A percentile compares a stretch with the other conserved stretches of the same genome.
phyloP scores from a whole-genome alignment of 352 stramenopile species.

The Globisporangium spinosum region DNA sequence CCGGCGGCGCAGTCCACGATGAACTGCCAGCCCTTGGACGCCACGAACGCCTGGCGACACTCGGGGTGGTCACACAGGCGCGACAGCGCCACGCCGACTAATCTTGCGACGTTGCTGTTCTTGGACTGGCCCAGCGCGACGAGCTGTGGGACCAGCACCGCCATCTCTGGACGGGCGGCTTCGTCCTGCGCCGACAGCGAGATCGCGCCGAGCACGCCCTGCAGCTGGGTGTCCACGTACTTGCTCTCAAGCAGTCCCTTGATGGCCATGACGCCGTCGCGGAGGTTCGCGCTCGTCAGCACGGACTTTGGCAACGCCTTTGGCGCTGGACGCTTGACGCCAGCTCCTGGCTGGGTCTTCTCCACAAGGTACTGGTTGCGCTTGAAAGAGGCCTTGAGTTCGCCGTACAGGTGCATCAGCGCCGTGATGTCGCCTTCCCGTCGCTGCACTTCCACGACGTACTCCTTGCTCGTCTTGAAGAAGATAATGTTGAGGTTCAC shows the following conservation, averaged over 20 bases:
- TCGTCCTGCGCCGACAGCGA: conserved; percentile 63
- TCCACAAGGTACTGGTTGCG: conserved; percentile 66
- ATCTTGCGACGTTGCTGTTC: conserved; percentile 49
- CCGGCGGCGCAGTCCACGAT: conserved; percentile 75
- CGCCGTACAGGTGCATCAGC: conserved; percentile 74
- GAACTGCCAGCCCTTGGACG: conserved; percentile 80
- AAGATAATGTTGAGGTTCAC: conserved; percentile 78
- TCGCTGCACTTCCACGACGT: conserved; percentile 70
- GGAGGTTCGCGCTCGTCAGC: conserved; percentile 42
- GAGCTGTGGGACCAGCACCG: conserved; percentile 60
- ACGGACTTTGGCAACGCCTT: conserved; percentile 52
- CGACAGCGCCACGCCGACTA: conserved; percentile 71
- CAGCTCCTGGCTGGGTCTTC: conserved; percentile 38
- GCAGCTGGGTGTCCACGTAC: conserved; percentile 74
- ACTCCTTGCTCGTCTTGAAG: conserved; percentile 73
- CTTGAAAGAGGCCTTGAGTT: conserved; percentile 77
- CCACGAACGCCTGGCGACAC: conserved; percentile 78
- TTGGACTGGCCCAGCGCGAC: conserved; percentile 62
- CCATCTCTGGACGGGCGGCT: conserved; percentile 57
- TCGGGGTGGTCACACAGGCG: conserved; percentile 81
- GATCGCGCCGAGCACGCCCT: conserved; percentile 77
- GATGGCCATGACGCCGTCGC: conserved; percentile 56
- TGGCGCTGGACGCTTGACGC: conserved; percentile 65
- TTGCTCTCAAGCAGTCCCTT: conserved; percentile 76
- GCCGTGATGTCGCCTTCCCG: conserved; percentile 78